A percentile compares a stretch with the other conserved stretches of the same genome.
These are phyloP conservation scores for Tuber magnatum DNA, from an alignment of 495 filamentous ascomycete genomes.

Conservation along the genomic window DNA sequence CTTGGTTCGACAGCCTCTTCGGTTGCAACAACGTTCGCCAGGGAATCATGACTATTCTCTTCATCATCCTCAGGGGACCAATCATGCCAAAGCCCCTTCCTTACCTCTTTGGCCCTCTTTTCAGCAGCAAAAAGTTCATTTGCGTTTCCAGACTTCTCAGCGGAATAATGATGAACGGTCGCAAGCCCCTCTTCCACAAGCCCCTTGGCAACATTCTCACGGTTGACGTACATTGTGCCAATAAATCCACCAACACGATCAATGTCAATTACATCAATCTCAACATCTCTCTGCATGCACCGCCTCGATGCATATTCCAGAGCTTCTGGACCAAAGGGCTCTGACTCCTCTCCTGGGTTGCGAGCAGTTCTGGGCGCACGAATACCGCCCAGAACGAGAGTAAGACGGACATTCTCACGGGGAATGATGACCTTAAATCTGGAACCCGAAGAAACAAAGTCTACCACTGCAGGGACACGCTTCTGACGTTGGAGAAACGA, in stretches of 20 bases:
- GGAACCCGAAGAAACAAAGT: conserved; percentile 93
- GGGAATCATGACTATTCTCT: conserved; percentile 45
- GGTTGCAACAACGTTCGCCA: conserved; percentile 34
- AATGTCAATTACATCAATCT: conserved; percentile 88
- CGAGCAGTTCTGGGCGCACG: conserved; percentile 84
- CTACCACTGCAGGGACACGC: conserved; percentile 87
- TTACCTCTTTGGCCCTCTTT: conserved; percentile 73
- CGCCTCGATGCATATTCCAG: conserved; percentile 80
- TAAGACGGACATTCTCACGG: conserved; percentile 87
- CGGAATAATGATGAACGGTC: conserved; percentile 85
- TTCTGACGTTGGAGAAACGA: conserved; percentile 79
- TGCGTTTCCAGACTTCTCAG: conserved; percentile 86
- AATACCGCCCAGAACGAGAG: conserved; percentile 88
- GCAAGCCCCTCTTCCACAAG: conserved; percentile 92
- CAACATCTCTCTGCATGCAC: conserved; percentile 89
- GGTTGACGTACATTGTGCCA: conserved; percentile 85
- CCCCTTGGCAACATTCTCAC: conserved; percentile 90
- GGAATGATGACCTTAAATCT: conserved; percentile 90
- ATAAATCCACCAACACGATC: conserved; percentile 98
- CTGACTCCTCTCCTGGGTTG: conserved; percentile 67
- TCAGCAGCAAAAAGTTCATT: conserved; percentile 82
- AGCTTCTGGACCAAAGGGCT: conserved; percentile 93
- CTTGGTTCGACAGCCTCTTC: conserved; percentile 49
- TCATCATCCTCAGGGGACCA: conserved; percentile 70
- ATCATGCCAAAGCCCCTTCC: conserved; percentile 85